Conservation (phyloP, 2,329 filamentous ascomycete genomes). For the Colletotrichum coccodes region DNA sequence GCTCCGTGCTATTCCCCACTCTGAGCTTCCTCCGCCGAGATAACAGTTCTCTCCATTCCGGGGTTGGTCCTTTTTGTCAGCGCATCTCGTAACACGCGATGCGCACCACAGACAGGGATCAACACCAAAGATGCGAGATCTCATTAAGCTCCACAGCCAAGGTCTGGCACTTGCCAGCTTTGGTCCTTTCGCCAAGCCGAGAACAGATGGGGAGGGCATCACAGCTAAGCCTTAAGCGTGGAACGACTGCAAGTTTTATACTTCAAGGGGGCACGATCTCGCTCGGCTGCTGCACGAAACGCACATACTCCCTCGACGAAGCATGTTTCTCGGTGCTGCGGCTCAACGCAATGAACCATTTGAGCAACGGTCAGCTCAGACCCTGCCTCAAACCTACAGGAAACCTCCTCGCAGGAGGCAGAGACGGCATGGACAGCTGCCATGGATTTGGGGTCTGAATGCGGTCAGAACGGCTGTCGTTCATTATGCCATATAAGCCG, state of each 20-base stretch:
- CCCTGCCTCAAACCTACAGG: constrained; percentile 28
- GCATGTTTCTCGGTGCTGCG: constrained; percentile 32
- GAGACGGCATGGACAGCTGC: background rate
- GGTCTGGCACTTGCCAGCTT: background rate
- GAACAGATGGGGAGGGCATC: constrained; percentile 18
- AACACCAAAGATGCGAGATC: background rate
- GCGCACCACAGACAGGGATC: constrained; percentile 13
- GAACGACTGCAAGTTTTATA: constrained; percentile 23
- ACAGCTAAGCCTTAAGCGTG: constrained; percentile 17
- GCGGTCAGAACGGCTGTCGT: background rate
- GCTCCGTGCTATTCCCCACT: constrained; percentile 26
- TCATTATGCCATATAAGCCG: constrained; percentile 29
- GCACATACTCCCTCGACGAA: constrained; percentile 24
- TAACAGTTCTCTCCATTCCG: constrained; percentile 11
- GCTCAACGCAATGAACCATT: constrained; percentile 24
- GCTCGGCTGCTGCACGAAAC: constrained; percentile 27
- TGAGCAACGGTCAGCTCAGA: constrained; percentile 5
- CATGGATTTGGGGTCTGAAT: constrained; percentile 10
- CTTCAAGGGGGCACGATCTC: constrained; percentile 33
- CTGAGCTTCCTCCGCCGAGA: constrained; percentile 6
- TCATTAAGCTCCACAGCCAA: background rate
- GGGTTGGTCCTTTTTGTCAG: constrained; percentile 8
- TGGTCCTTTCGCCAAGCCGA: constrained; percentile 2
- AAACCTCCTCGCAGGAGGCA: constrained; percentile 18
- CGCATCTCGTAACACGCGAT: constrained; percentile 28